phyloP scores from a whole-genome alignment of 2,329 filamentous ascomycete genomes.

The Neurospora sp. region DNA sequence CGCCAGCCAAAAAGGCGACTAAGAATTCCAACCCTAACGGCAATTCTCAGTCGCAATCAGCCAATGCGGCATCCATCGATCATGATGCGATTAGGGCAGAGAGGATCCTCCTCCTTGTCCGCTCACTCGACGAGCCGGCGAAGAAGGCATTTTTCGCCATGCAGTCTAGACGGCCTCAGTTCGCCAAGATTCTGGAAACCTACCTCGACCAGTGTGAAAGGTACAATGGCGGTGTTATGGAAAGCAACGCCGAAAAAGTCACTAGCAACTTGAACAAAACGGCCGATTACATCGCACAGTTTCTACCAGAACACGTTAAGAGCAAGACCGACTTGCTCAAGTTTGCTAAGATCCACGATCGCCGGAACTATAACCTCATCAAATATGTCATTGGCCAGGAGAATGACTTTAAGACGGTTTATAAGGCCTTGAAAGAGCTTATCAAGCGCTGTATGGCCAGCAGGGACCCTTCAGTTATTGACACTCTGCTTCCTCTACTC shows the following conservation, averaged over 20 bases:
- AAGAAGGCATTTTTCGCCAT: slow-evolving; percentile 84
- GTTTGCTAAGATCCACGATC: slow-evolving; percentile 85
- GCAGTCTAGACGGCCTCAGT: slow-evolving; percentile 65
- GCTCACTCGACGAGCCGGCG: slow-evolving; percentile 64
- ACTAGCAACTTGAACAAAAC: slow-evolving; percentile 63
- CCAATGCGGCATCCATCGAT: slow-evolving; percentile 41
- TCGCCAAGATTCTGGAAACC: slow-evolving; percentile 62
- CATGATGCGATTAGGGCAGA: slow-evolving; percentile 72
- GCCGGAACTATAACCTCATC: slow-evolving; percentile 80
- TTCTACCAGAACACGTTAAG: slow-evolving; percentile 64
- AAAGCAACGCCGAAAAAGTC: slow-evolving; percentile 57
- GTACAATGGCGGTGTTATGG: slow-evolving; percentile 79
- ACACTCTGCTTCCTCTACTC: slow-evolving; percentile 71
- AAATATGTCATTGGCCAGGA: slow-evolving; percentile 76
- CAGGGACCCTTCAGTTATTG: slow-evolving; percentile 54
- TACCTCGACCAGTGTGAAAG: slow-evolving; percentile 78
- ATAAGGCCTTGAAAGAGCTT: slow-evolving; percentile 83
- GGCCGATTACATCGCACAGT: slow-evolving; percentile 61
- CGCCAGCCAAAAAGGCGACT: slow-evolving; percentile 51
- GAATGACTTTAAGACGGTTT: slow-evolving; percentile 85
- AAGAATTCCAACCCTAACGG: slow-evolving; percentile 54
- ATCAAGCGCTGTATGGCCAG: slow-evolving; percentile 67
- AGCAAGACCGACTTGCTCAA: slow-evolving; percentile 72
- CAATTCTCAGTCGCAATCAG: slow-evolving; percentile 40
- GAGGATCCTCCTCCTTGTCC: slow-evolving; percentile 72